A percentile compares a stretch with the other conserved stretches of the same genome.
Conservation (phyloP, 805 yeast species). For the Wickerhamomyces silvicola region DNA sequence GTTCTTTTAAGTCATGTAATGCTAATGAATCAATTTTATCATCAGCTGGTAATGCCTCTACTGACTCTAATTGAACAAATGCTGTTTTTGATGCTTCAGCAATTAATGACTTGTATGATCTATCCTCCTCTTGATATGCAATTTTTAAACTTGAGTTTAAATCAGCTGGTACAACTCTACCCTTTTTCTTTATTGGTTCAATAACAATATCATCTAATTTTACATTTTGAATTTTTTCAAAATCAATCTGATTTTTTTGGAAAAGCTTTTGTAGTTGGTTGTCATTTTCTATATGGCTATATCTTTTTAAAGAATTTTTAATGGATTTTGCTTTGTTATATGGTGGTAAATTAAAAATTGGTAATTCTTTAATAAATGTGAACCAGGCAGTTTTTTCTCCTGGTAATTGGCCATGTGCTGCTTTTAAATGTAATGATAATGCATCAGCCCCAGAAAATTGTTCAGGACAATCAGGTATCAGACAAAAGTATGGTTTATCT, state of each 20-base stretch:
- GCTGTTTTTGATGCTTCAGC: constrained; percentile 3
- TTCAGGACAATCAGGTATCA: constrained; percentile 59
- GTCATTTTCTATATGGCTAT: constrained; percentile 1
- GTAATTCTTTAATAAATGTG: constrained; percentile 12
- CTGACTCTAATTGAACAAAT: constrained; percentile 10
- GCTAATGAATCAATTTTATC: constrained; percentile 9
- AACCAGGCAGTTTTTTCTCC: constrained; percentile 10
- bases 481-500: constrained; percentile 59
- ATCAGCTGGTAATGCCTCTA: constrained; percentile 16
- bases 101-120: constrained; percentile 3
- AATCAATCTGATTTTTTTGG: constrained; percentile 13
- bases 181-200: constrained; percentile 22
- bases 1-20: constrained; percentile 8
- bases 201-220: constrained; percentile 17
- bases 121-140: constrained; percentile 11
- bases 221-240: constrained; percentile 20
- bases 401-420: constrained; percentile 35
- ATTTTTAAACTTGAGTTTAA: constrained; percentile 18
- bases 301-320: constrained; percentile 2
- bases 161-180: constrained; percentile 20
- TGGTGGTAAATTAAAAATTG: neutral
- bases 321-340: neutral
- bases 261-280: constrained; percentile 1
- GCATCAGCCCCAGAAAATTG: constrained; percentile 57
- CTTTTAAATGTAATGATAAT: constrained; percentile 54